phyloP scores from a whole-genome alignment of 257 asterid species.

The Rhazya stricta region DNA sequence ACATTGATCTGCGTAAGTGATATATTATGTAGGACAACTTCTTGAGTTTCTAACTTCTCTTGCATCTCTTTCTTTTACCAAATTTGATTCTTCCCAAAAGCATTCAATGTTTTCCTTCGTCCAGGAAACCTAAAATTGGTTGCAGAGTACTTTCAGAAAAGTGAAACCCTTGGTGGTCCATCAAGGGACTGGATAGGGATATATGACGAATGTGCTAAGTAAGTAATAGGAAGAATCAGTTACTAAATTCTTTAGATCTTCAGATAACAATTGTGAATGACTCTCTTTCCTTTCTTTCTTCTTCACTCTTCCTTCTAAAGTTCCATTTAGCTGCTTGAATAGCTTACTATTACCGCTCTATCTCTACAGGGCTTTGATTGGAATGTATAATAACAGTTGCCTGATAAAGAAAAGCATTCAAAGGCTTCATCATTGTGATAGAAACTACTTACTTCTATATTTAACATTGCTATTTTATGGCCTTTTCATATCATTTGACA shows the following conservation, averaged over 20 bases:
- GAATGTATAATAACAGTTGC: background rate
- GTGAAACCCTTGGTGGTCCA: slow-evolving; percentile 93
- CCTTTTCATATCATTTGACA: background rate
- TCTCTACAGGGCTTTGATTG: background rate
- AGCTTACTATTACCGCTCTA: background rate
- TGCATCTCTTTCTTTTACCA: background rate
- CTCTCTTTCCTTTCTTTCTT: background rate
- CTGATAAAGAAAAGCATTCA: background rate
- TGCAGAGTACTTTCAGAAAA: slow-evolving; percentile 86
- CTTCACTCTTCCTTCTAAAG: background rate
- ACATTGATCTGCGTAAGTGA: slow-evolving; percentile 82
- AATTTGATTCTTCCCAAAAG: background rate
- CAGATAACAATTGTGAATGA: background rate
- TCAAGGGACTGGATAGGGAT: slow-evolving; percentile 94
- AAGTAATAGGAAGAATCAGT: slow-evolving; percentile 23
- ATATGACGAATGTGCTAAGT: slow-evolving; percentile 98
- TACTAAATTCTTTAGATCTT: background rate
- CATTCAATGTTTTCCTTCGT: slow-evolving; percentile 15
- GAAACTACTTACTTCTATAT: no score
- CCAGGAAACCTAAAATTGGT: slow-evolving; percentile 80
- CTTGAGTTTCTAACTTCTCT: background rate
- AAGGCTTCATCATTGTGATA: background rate
- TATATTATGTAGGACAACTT: background rate
- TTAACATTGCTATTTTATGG: no score
- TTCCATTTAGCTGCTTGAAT: background rate